phyloP scores from a whole-genome alignment of 1,284 basidiomycete genomes.

The Microbotryum intermedium region DNA sequence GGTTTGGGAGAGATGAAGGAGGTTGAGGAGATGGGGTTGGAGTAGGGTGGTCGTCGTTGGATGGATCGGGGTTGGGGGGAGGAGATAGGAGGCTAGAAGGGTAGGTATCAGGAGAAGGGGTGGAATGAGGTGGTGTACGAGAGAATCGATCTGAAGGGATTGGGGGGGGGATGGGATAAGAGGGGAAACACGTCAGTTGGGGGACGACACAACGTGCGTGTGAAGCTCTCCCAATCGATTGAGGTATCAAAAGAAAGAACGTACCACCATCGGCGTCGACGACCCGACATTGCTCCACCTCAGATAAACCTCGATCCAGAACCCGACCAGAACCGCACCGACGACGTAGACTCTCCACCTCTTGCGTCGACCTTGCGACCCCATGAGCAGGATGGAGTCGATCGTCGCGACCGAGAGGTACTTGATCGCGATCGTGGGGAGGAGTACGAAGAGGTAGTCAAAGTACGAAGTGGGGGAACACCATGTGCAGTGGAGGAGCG shows the following conservation, averaged over 20 bases:
- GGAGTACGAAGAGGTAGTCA: slow-evolving; percentile 17
- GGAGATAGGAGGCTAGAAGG: slow-evolving; percentile 7
- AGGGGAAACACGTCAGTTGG: no score
- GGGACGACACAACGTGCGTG: neutral
- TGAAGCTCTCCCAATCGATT: neutral
- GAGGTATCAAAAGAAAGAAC: neutral
- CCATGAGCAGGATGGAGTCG: neutral
- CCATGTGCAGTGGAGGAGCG: slow-evolving; percentile 19
- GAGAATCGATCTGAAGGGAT: slow-evolving; percentile 7
- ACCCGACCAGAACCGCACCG: neutral
- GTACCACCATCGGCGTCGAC: slow-evolving; percentile 6
- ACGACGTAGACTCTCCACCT: slow-evolving; percentile 8
- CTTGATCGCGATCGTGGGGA: slow-evolving; percentile 2
- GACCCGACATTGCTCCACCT: slow-evolving; percentile 10
- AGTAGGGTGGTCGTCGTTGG: neutral
- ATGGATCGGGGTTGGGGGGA: neutral
- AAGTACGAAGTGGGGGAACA: slow-evolving; percentile 2
- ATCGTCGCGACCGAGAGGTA: neutral
- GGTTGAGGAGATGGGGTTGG: neutral
- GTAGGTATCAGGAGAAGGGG: slow-evolving; percentile 1
- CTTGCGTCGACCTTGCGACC: slow-evolving; percentile 6
- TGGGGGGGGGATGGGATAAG: neutral
- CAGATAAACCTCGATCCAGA: slow-evolving; percentile 2
- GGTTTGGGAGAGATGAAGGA: neutral
- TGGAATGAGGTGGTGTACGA: slow-evolving; percentile 9